Conservation (phyloP, 2,329 filamentous ascomycete species). For the Neonectria sp. region DNA sequence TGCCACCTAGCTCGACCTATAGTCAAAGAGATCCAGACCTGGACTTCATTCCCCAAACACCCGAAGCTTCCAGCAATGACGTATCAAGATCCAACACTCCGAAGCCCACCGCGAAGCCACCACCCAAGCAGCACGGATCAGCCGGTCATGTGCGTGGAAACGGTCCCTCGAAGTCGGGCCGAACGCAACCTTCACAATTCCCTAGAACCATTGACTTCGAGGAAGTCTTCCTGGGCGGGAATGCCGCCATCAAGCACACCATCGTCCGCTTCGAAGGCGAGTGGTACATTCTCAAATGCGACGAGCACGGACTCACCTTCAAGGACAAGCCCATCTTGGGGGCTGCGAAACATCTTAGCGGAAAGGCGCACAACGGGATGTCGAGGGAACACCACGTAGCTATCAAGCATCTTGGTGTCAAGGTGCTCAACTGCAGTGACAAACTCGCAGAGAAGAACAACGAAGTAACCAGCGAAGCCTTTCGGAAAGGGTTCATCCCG, state of each 20-base stretch:
- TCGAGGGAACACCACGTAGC: background rate
- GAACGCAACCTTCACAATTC: background rate
- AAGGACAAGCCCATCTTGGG: slow-evolving; percentile 8
- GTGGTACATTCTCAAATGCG: slow-evolving; percentile 28
- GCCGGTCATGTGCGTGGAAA: slow-evolving; percentile 89
- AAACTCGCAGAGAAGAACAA: slow-evolving; percentile 21
- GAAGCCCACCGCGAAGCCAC: slow-evolving; percentile 58
- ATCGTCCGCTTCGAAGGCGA: slow-evolving; percentile 8
- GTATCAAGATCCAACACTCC: slow-evolving; percentile 56
- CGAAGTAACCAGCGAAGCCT: background rate
- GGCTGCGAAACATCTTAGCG: slow-evolving; percentile 18
- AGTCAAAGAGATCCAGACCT: slow-evolving; percentile 78
- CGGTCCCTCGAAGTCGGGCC: slow-evolving; percentile 64
- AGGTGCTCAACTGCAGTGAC: slow-evolving; percentile 16
- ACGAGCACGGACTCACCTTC: slow-evolving; percentile 11
- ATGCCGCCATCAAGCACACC: slow-evolving; percentile 16
- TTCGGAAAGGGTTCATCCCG: background rate
- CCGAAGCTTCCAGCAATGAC: slow-evolving; percentile 57
- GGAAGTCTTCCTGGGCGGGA: slow-evolving; percentile 22
- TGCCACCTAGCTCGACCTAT: slow-evolving; percentile 78
- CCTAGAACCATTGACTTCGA: slow-evolving; percentile 13
- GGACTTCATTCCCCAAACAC: slow-evolving; percentile 77
- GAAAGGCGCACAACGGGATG: slow-evolving; percentile 1
- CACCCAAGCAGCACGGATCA: slow-evolving; percentile 70
- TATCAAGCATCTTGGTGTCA: slow-evolving; percentile 8